phyloP scores from a whole-genome alignment of 73 alveolate genomes.

The Tetrahymena elliotti region DNA sequence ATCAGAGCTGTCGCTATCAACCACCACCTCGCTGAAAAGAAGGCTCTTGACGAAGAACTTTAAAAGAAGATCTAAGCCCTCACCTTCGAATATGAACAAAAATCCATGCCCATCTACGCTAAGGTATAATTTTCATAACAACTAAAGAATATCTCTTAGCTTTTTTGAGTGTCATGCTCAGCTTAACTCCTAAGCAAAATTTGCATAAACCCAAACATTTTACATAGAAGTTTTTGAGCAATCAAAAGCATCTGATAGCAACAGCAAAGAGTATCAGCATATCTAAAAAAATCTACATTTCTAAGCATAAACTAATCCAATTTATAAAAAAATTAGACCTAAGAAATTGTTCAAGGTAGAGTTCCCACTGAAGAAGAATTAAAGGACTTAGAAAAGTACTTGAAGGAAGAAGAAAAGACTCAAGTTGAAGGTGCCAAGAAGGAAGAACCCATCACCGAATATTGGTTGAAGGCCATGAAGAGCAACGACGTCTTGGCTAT shows the following conservation, averaged over 20 bases:
- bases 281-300: background rate
- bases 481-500: constrained; percentile 18
- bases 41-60: constrained; percentile 24
- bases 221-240: background rate
- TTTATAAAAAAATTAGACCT: background rate
- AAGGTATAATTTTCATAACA: background rate
- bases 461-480: constrained; percentile 40
- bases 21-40: constrained; percentile 15
- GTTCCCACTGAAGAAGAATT: constrained; percentile 33
- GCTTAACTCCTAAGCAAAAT: background rate
- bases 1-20: constrained; percentile 31
- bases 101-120: constrained; percentile 13
- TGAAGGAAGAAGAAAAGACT: constrained; percentile 27
- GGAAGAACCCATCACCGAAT: constrained; percentile 39
- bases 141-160: background rate
- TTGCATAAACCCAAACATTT: background rate
- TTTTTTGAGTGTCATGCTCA: background rate
- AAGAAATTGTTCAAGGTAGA: constrained; percentile 15
- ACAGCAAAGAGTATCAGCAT: background rate
- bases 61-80: constrained; percentile 13
- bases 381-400: constrained; percentile 7
- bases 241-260: background rate
- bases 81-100: constrained; percentile 10
- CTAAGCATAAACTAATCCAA: background rate
- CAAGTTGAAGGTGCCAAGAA: background rate